These are phyloP conservation scores for Umbilicus rupestris DNA, from an alignment of 164 flowering plant species.

Conservation along the genomic window DNA sequence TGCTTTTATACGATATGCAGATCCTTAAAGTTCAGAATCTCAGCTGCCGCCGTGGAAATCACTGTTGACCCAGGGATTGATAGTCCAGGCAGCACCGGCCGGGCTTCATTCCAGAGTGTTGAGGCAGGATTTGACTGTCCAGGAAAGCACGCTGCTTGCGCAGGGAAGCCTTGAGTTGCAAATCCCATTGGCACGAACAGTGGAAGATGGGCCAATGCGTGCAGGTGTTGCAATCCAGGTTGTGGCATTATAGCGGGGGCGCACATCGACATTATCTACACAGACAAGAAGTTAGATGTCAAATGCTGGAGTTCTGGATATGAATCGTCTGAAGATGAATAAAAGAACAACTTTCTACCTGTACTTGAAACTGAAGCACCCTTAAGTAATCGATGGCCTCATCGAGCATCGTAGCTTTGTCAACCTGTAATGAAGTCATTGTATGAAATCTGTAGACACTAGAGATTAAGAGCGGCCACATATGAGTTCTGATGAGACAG, in stretches of 20 bases:
- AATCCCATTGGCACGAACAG: constrained; percentile 12
- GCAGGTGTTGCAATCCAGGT: constrained; percentile 13
- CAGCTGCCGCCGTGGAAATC: neutral
- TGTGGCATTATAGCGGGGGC: constrained; percentile 16
- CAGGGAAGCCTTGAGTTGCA: constrained; percentile 14
- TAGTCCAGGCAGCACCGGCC: constrained; percentile 6
- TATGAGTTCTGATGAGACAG: too few relatives aligned
- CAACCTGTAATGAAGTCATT: constrained; percentile 10
- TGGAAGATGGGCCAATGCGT: constrained; percentile 8
- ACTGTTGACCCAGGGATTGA: neutral
- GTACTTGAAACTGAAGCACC: constrained; percentile 28
- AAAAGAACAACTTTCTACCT: constrained; percentile 15
- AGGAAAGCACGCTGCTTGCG: constrained; percentile 9
- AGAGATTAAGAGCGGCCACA: too few relatives aligned
- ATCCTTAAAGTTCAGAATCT: neutral
- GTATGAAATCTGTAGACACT: too few relatives aligned
- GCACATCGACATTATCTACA: constrained; percentile 23
- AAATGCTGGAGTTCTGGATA: neutral
- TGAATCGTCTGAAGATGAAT: neutral
- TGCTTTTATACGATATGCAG: neutral
- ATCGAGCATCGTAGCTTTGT: constrained; percentile 27
- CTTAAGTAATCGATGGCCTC: constrained; percentile 26
- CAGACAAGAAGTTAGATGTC: neutral
- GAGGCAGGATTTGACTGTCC: constrained; percentile 8
- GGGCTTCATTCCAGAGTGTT: constrained; percentile 11